A percentile compares a stretch with the other conserved stretches of the same genome.
phyloP scores from a whole-genome alignment of 768 basidiomycete genomes.

The Tricholoma bakamatsutake region DNA sequence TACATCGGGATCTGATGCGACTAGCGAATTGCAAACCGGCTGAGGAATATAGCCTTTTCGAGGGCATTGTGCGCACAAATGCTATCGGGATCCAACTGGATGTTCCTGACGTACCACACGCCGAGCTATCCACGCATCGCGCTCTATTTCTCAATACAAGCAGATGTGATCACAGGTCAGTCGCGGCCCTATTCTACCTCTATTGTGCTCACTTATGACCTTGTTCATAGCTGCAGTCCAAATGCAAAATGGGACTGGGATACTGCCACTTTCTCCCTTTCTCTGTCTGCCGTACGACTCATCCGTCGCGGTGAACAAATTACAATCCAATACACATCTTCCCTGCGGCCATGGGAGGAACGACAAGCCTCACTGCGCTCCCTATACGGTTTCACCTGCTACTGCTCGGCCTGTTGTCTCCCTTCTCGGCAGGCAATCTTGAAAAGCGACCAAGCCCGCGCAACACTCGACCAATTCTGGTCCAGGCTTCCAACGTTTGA shows the following conservation, averaged over 20 bases:
- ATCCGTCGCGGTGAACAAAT: conserved; percentile 31
- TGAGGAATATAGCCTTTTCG: conserved; percentile 12
- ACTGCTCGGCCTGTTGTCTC: conserved; percentile 22
- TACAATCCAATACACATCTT: conserved; percentile 29
- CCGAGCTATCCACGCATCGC: conserved; percentile 25
- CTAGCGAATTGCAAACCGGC: conserved; percentile 22
- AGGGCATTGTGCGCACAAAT: conserved; percentile 27
- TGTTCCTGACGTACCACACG: conserved; percentile 16
- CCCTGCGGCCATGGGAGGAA: conserved; percentile 15
- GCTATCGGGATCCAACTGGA: conserved; percentile 26
- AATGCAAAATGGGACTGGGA: conserved; percentile 37
- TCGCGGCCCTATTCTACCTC: background rate
- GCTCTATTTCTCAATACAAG: conserved; percentile 31
- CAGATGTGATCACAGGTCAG: conserved; percentile 37
- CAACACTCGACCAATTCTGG: conserved; percentile 23
- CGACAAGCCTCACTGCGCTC: conserved; percentile 17
- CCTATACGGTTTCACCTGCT: conserved; percentile 28
- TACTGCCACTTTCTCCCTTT: conserved; percentile 22
- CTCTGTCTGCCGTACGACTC: conserved; percentile 28
- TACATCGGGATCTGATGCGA: conserved; percentile 22
- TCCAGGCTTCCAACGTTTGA: conserved; percentile 24
- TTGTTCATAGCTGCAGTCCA: conserved; percentile 29
- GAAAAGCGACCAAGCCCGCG: conserved; percentile 24
- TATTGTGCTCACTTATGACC: background rate
- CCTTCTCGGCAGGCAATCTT: conserved; percentile 8